Conservation (phyloP, 1,139 yeast genomes). For the Diutina ranongensis region DNA sequence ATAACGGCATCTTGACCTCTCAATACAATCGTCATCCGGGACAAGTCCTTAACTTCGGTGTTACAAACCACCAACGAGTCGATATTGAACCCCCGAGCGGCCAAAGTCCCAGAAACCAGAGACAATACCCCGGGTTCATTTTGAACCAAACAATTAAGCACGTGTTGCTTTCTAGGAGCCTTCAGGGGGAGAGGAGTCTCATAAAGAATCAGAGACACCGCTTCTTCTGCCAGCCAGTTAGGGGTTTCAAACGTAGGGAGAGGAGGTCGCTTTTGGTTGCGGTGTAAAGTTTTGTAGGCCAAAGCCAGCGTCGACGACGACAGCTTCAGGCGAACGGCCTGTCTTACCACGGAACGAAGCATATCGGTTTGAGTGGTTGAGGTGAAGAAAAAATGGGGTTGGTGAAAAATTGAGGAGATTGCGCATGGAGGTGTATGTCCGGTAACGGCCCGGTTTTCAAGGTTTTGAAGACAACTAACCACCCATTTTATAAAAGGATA, state of each 20-base stretch:
- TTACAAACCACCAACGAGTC: slow-evolving; percentile 94
- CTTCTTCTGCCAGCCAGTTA: slow-evolving; percentile 90
- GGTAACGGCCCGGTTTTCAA: background rate
- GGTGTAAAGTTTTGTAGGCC: slow-evolving; percentile 86
- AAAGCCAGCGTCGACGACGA: slow-evolving; percentile 81
- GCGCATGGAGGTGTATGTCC: background rate
- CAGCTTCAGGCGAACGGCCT: slow-evolving; percentile 12
- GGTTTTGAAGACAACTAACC: too few species aligned
- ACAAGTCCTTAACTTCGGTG: slow-evolving; percentile 90
- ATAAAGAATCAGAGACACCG: slow-evolving; percentile 87
- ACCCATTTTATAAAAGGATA: background rate
- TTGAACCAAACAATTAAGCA: slow-evolving; percentile 91
- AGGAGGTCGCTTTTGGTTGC: slow-evolving; percentile 79
- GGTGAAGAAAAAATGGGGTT: background rate
- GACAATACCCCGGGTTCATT: slow-evolving; percentile 98
- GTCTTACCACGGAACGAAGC: slow-evolving; percentile 1
- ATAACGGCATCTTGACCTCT: slow-evolving; percentile 93
- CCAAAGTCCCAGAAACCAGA: slow-evolving; percentile 86
- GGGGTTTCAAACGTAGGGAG: slow-evolving; percentile 94
- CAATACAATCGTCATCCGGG: slow-evolving; percentile 93
- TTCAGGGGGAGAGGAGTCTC: slow-evolving; percentile 78
- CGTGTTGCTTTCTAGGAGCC: slow-evolving; percentile 70
- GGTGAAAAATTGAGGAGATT: background rate
- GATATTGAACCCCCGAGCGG: slow-evolving; percentile 96
- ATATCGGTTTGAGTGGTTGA: background rate